Base-by-base conservation (phyloP, 768 basidiomycete species). In the Boletus fagicola region DNA sequence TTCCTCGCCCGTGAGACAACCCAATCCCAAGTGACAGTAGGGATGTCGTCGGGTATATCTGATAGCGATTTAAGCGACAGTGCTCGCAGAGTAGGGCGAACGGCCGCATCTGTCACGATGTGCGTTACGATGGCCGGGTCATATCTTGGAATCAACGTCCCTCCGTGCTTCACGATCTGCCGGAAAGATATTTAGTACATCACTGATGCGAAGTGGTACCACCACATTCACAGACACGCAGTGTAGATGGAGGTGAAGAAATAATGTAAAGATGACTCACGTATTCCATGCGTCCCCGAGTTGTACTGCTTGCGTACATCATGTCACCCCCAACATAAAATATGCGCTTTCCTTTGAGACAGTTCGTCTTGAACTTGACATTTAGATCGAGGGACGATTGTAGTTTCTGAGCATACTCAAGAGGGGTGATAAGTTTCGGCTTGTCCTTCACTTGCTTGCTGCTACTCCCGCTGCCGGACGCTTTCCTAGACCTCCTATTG, bases 11-110 rank as follows among this genome's bases (percentile, higher is more conserved):
- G 65, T 35, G 76, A 73, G 4, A 77, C 58, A 10, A 87, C 74
- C 86, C 87, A 90, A 15, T 64, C 62, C 88, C 87, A 89, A 38
- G 65, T 81, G 33, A 89, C 78, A 12, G 83, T 84, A 11, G 86
- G 84, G 12, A 89, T 84, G 43, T 81, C 73, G n/a, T 76, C 67
- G 5, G 89, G 88, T 44, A 92, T 85, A 5, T 88, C 80, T 8
- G 68, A 70, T 16, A 86, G 68, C 6, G 57, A 70, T 62, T 77
- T 82, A 22, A 87, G 64, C 1, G 82, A 82, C 4, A 87, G 71
- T 1, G 77, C 70, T 16, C 52, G 60, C n/a, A 75, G 53, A 3
- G 77, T 71, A 6, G 59, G 54, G 28, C 60, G 65, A 56, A 64
- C 47, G 20, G 58, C 60, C 2, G 65, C 62, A 50, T 83, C 83